phyloP scores from a whole-genome alignment of 768 basidiomycete species.

The Suillus fuscotomentosus region DNA sequence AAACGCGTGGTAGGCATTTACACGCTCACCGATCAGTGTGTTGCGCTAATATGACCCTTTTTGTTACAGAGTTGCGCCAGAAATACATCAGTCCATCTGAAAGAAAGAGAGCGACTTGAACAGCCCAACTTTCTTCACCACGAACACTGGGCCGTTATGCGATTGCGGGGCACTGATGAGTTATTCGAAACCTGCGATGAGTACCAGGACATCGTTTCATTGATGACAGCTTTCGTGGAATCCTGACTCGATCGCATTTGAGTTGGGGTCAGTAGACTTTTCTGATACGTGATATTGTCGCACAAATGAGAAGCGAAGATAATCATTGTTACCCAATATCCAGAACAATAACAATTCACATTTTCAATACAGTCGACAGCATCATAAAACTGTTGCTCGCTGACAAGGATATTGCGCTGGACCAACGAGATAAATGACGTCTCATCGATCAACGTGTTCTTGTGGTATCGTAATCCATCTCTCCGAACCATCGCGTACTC shows the following conservation, averaged over 20 bases:
- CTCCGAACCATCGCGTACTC: constrained; percentile 10
- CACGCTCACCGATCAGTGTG: background rate
- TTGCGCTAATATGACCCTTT: background rate
- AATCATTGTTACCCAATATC: constrained; percentile 7
- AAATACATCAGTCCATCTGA: background rate
- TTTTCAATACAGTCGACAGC: background rate
- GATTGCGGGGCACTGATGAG: background rate
- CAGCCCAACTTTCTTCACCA: background rate
- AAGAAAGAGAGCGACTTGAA: background rate
- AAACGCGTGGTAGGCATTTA: background rate
- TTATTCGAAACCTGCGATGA: background rate
- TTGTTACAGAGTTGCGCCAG: background rate
- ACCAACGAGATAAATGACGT: no score
- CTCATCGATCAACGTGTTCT: constrained; percentile 10
- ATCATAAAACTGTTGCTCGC: constrained; percentile 4
- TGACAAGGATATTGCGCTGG: background rate
- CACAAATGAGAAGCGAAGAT: constrained; percentile 8
- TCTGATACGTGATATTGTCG: constrained; percentile 13
- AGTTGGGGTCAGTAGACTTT: constrained; percentile 3
- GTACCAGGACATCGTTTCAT: background rate
- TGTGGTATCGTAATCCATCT: constrained; percentile 11
- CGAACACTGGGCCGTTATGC: background rate
- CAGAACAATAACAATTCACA: background rate
- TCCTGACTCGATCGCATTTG: background rate
- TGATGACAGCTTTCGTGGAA: background rate